Percentiles rank a stretch among this genome's conserved stretches.
Conservation (phyloP, 1,284 basidiomycete genomes). For the Dichomitus squalens region DNA sequence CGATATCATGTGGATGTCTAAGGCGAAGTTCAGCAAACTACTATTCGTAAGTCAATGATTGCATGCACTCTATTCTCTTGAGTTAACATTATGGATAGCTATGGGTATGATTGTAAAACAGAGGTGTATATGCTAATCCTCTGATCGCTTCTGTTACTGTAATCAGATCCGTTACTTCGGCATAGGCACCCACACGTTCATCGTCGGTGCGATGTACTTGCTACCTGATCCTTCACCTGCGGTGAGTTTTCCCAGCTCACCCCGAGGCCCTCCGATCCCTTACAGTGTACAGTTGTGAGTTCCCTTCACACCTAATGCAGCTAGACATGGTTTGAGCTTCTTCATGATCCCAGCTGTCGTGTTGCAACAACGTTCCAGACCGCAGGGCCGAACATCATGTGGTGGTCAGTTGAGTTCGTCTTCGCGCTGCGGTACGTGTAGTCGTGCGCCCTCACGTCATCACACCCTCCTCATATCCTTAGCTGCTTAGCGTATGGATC, state of each 20-base stretch:
- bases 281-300: not conserved
- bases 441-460: not conserved
- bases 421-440: slow-evolving; percentile 1
- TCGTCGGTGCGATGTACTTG: not conserved
- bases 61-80: not conserved
- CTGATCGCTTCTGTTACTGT: no score
- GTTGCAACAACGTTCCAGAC: slow-evolving; percentile 1
- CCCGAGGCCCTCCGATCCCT: not conserved
- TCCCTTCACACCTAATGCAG: not conserved
- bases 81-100: not conserved
- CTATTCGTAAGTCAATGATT: not conserved
- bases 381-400: not conserved
- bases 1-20: slow-evolving; percentile 3
- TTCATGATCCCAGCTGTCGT: not conserved
- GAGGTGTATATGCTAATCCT: not conserved
- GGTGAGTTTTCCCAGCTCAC: not conserved
- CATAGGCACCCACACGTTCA: not conserved
- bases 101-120: not conserved
- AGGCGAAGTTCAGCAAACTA: not conserved
- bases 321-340: not conserved
- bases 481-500: slow-evolving; percentile 1
- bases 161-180: slow-evolving; percentile 4
- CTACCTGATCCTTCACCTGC: not conserved
- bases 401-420: slow-evolving; percentile 8
- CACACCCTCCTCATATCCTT: not conserved